A percentile compares a stretch with the other conserved stretches of the same genome.
Conservation (phyloP, 192 early-diverging fungal species). For the Coemansia brasiliensis region DNA sequence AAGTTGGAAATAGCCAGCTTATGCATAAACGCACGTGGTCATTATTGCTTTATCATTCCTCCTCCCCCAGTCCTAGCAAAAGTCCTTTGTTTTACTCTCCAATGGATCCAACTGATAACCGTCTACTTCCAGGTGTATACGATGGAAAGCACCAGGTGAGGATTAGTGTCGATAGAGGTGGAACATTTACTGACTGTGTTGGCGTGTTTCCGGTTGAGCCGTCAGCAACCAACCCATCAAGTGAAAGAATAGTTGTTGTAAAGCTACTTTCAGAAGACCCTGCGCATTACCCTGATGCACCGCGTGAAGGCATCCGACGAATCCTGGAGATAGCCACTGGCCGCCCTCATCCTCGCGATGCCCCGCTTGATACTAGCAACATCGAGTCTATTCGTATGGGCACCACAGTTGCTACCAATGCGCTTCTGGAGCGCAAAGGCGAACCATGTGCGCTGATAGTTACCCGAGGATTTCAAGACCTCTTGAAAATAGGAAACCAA, state of each 20-base stretch:
- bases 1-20: no score
- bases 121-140: slow-evolving; percentile 7
- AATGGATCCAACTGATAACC: slow-evolving; percentile 5
- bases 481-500: slow-evolving; percentile 86
- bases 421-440: slow-evolving; percentile 82
- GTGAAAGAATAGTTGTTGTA: slow-evolving; percentile 67
- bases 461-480: slow-evolving; percentile 88
- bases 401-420: slow-evolving; percentile 97
- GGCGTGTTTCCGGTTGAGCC: slow-evolving; percentile 64
- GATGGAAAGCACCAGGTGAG: slow-evolving; percentile 25
- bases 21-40: no score
- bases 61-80: background rate
- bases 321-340: slow-evolving; percentile 82
- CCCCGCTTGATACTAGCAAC: slow-evolving; percentile 69
- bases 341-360: slow-evolving; percentile 61
- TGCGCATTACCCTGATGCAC: slow-evolving; percentile 85
- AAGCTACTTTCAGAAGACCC: slow-evolving; percentile 95
- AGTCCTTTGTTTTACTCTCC: background rate
- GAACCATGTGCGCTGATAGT: slow-evolving; percentile 86
- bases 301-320: slow-evolving; percentile 89
- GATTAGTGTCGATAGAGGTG: slow-evolving; percentile 86
- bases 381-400: slow-evolving; percentile 90
- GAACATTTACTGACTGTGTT: slow-evolving; percentile 96
- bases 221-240: slow-evolving; percentile 27
- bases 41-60: no score